Evolutionary conservation across 2,329 filamentous ascomycete genomes (phyloP), one percentile per base, ranked within the genome.

Genomic region (Aureobasidium sp.): DNA sequence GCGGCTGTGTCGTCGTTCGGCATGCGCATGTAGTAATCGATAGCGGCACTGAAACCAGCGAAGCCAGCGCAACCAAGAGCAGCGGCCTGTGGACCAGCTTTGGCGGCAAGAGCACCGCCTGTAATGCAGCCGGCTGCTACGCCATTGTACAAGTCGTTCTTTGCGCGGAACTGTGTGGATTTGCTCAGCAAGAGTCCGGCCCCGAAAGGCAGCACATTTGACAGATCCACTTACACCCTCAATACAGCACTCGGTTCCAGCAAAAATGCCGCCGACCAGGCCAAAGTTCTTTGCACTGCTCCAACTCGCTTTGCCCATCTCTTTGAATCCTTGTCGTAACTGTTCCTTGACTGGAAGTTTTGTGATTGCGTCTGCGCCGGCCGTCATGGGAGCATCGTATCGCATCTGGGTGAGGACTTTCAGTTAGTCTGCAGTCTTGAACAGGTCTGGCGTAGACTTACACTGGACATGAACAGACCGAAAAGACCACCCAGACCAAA

Each of bases 381-480:
- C 62, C 41, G 80, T 88, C 76, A 91, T 87, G 63, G 93, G 90
- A 0, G 92, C 97, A 74, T 99, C 94, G 83, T 99, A 99, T 76
- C 91, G 88, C 94, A 99, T 99, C 91, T 96, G 66, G 23, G 9
- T 1, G 41, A 53, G 61, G 64, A 36, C 39, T 6, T 15, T 44
- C 3, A 17, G 26, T 42, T 15, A 44, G 52, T n/a, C 37, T 23
- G 41, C 48, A 13, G 37, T 8, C 56, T 26, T 20, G 34, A n/a
- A n/a, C 17, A 5, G 13, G 26, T n/a, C 12, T 17, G 20, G 10
- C 80, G 12, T 12, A 27, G 15, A 80, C 88, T 66, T 86, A 96
- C 91, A 71, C 90, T 94, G 64, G 92, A 91, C 93, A 97, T 99
- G 80, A 99, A 99, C 70, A 97, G 83, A 68, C 94, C 94, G 69